phyloP scores from a whole-genome alignment of 768 basidiomycete genomes.

The Lenzites betulinus region DNA sequence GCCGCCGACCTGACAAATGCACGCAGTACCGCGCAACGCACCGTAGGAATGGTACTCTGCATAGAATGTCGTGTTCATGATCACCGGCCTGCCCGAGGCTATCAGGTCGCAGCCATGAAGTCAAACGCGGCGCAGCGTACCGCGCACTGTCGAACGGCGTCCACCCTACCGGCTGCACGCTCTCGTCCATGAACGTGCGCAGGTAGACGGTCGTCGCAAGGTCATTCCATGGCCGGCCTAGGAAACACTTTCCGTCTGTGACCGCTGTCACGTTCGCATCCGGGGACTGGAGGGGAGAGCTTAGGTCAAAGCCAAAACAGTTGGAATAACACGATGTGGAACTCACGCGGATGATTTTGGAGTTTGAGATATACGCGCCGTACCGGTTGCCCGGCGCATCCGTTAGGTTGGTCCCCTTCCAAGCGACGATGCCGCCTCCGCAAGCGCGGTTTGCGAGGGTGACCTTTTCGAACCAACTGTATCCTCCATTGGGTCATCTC shows the following conservation, averaged over 20 bases:
- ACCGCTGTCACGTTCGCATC: conserved; percentile 54
- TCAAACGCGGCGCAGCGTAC: conserved; percentile 26
- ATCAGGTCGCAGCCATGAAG: background rate
- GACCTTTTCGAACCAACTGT: conserved; percentile 61
- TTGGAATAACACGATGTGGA: background rate
- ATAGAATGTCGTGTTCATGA: conserved; percentile 57
- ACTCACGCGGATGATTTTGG: conserved; percentile 51
- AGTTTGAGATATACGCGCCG: conserved; percentile 58
- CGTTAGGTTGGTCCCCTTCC: conserved; percentile 59
- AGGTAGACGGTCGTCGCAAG: conserved; percentile 56
- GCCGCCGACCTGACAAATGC: background rate
- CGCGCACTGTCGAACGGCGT: conserved; percentile 47
- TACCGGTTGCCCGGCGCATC: conserved; percentile 53
- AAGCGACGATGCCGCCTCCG: conserved; percentile 66
- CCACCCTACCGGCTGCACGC: conserved; percentile 53
- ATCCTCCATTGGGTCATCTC: background rate
- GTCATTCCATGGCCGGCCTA: conserved; percentile 71
- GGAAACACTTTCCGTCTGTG: conserved; percentile 48
- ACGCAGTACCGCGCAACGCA: conserved; percentile 19
- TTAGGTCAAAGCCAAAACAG: conserved; percentile 21
- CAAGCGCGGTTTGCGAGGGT: conserved; percentile 62
- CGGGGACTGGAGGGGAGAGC: conserved; percentile 46
- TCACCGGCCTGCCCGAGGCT: conserved; percentile 38
- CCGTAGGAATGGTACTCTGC: conserved; percentile 60
- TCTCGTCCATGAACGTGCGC: conserved; percentile 59